Evolutionary conservation across 2,329 filamentous ascomycete genomes (phyloP).

Genomic region (Fusarium coicis): DNA sequence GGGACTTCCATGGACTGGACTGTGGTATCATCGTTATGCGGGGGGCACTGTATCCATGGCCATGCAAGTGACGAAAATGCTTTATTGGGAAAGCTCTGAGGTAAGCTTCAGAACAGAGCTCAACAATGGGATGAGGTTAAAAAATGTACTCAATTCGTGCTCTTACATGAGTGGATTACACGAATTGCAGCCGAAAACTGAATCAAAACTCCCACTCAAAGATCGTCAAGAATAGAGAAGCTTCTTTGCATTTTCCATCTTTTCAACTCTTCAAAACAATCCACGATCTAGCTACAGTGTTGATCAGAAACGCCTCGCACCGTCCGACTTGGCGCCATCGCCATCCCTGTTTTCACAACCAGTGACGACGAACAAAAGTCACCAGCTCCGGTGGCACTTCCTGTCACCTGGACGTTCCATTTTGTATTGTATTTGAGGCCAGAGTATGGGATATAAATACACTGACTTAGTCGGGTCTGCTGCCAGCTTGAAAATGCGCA

Average conservation of each 20-base stretch:
- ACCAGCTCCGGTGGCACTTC: conserved; percentile 38
- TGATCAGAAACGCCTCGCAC: conserved; percentile 34
- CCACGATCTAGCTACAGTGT: conserved; percentile 34
- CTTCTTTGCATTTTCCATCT: background rate
- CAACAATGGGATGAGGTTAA: conserved; percentile 11
- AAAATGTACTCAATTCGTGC: conserved; percentile 36
- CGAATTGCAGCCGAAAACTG: background rate
- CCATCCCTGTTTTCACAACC: conserved; percentile 44
- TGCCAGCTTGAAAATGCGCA: background rate
- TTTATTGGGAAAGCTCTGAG: conserved; percentile 11
- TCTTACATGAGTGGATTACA: background rate
- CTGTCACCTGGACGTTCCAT: conserved; percentile 40
- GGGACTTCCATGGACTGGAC: conserved; percentile 19
- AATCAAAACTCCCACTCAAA: background rate
- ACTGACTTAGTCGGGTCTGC: background rate
- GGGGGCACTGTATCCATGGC: conserved; percentile 42
- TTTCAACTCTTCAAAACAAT: conserved; percentile 5
- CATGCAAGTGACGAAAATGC: conserved; percentile 23
- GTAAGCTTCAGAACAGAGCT: conserved; percentile 10
- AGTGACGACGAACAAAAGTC: conserved; percentile 43
- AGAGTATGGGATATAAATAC: conserved; percentile 26
- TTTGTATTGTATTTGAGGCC: conserved; percentile 14
- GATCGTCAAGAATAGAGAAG: background rate
- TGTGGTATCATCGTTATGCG: conserved; percentile 43
- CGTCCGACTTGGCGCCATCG: conserved; percentile 39